These are phyloP conservation scores for Leucaena leucocephala DNA, from an alignment of 306 rosid genomes.

Conservation along the genomic window DNA sequence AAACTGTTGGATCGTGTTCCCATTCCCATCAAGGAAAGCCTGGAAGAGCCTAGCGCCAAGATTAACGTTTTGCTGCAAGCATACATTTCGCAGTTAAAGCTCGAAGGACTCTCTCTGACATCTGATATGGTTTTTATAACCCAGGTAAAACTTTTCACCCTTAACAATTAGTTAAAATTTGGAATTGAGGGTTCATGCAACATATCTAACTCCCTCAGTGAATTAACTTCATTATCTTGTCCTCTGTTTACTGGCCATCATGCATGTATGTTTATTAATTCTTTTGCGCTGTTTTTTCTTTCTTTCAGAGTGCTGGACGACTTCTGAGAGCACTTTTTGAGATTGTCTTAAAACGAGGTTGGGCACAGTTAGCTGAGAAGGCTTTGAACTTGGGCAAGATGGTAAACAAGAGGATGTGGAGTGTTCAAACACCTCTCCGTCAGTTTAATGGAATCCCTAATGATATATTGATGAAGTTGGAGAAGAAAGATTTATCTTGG, in stretches of 20 bases:
- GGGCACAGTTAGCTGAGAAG: conserved; percentile 95
- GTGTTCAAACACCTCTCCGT: conserved; percentile 90
- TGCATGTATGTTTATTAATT: conserved; percentile 24
- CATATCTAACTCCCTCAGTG: neutral
- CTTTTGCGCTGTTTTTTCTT: conserved; percentile 10
- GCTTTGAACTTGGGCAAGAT: conserved; percentile 92
- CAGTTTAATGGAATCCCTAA: conserved; percentile 80
- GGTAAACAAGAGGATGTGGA: conserved; percentile 94
- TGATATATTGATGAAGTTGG: conserved; percentile 76
- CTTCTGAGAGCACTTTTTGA: conserved; percentile 98
- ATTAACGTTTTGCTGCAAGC: conserved; percentile 94
- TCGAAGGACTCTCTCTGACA: conserved; percentile 91
- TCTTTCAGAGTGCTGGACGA: conserved; percentile 86
- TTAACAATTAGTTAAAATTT: neutral
- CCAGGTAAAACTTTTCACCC: conserved; percentile 60
- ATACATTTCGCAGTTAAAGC: conserved; percentile 86
- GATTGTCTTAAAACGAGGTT: conserved; percentile 86
- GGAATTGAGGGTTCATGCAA: neutral
- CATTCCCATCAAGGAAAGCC: conserved; percentile 93
- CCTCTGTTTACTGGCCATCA: neutral
- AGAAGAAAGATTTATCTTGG: conserved; percentile 95
- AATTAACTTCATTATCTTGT: neutral
- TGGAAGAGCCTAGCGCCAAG: conserved; percentile 98
- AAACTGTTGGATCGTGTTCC: conserved; percentile 93
- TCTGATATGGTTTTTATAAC: conserved; percentile 97